A percentile compares a stretch with the other conserved stretches of the same genome.
These are phyloP conservation scores for Trichoderma lentiforme DNA, from an alignment of 2,329 filamentous ascomycete genomes.

Conservation along the genomic window DNA sequence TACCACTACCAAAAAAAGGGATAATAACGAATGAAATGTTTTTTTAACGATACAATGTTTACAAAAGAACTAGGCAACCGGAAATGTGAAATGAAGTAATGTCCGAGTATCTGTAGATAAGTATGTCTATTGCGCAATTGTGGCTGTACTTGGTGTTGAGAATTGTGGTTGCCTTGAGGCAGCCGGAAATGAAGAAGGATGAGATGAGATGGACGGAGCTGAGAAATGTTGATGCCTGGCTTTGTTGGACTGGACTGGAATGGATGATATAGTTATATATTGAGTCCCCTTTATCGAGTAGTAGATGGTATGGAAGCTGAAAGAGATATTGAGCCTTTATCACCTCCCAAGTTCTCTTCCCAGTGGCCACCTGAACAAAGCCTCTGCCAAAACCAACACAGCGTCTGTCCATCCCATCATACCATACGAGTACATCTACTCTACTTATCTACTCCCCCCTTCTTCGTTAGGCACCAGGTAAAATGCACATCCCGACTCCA, in stretches of 20 bases:
- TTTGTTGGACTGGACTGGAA: background rate
- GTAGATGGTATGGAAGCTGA: no score
- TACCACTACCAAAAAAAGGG: slow-evolving; percentile 15
- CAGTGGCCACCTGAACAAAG: background rate
- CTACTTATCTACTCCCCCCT: background rate
- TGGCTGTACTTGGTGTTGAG: background rate
- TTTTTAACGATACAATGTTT: background rate
- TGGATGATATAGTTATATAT: background rate
- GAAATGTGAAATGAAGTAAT: background rate
- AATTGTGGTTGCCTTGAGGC: slow-evolving; percentile 14
- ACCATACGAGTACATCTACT: background rate
- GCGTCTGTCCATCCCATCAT: background rate
- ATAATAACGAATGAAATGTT: slow-evolving; percentile 17
- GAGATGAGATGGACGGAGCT: background rate
- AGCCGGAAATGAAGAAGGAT: background rate
- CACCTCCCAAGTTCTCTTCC: background rate
- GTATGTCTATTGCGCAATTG: background rate
- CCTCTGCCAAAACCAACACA: background rate
- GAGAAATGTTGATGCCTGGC: background rate
- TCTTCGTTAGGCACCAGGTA: background rate
- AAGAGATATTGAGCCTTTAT: background rate
- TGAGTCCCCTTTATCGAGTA: background rate
- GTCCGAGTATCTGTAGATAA: background rate
- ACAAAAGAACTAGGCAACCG: background rate
- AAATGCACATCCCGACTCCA: background rate